Percentiles rank a stretch among this genome's conserved stretches.
Conservation (phyloP, 257 asterid species). For the Rehmannia glutinosa region DNA sequence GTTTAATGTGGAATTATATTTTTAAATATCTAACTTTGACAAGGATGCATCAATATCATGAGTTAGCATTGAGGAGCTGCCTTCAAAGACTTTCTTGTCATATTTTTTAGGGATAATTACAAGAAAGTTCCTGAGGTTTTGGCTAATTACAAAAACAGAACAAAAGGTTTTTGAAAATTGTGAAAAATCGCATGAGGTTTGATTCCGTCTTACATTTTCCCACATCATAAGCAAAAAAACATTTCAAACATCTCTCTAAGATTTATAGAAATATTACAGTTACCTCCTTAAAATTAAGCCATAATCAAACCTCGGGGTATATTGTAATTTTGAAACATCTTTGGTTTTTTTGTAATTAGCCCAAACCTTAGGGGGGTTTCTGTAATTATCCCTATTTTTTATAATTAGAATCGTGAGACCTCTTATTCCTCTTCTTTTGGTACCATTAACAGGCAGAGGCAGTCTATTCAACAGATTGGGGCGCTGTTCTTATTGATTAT, state of each 20-base stretch:
- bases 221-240: too few species aligned
- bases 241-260: too few species aligned
- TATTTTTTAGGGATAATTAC: background rate
- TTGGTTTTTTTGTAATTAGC: background rate
- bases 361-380: background rate
- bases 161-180: too few species aligned
- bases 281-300: too few species aligned
- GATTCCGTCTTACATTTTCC: too few species aligned
- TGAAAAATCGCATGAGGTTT: too few species aligned
- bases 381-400: background rate
- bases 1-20: background rate
- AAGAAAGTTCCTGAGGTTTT: background rate
- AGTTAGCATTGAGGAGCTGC: background rate
- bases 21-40: background rate
- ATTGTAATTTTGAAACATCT: background rate
- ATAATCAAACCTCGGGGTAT: too few species aligned
- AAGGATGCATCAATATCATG: background rate
- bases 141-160: background rate
- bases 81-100: background rate
- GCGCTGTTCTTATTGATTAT: slow-evolving; percentile 85
- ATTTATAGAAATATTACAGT: too few species aligned
- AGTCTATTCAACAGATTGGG: slow-evolving; percentile 88
- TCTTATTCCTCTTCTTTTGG: slow-evolving; percentile 9
- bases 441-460: slow-evolving; percentile 62
- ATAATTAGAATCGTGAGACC: background rate